Percentiles rank a stretch among this genome's conserved stretches.
Conservation (phyloP, 768 basidiomycete species). For the Cantharellus cinnabarinus region DNA sequence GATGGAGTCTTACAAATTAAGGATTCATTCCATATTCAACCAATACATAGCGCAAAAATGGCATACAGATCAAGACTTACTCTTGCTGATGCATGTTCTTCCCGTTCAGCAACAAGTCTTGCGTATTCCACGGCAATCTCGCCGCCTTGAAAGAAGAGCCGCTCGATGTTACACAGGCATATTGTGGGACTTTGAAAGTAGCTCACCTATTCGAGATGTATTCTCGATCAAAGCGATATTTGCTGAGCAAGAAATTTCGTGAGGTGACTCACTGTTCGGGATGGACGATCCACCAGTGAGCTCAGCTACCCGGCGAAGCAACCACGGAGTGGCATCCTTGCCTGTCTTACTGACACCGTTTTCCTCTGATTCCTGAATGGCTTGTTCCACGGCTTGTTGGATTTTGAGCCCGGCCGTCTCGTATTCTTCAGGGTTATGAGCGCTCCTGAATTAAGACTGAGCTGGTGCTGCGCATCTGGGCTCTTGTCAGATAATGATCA, state of each 20-base stretch:
- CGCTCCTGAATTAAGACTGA: conserved; percentile 56
- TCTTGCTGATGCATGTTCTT: not conserved
- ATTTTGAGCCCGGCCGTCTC: conserved; percentile 44
- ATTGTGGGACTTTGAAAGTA: conserved; percentile 11
- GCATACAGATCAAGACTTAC: not conserved
- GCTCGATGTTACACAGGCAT: conserved; percentile 2
- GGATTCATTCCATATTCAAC: not conserved
- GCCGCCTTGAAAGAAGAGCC: conserved; percentile 29
- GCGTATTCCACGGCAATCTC: conserved; percentile 63
- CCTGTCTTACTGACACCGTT: conserved; percentile 63
- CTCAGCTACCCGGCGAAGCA: conserved; percentile 63
- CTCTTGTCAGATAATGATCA: not conserved
- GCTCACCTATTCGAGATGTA: conserved; percentile 59
- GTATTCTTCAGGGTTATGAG: conserved; percentile 63
- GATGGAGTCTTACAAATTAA: not conserved
- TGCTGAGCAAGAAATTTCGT: conserved; percentile 13
- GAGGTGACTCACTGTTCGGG: conserved; percentile 33
- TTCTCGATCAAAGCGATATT: conserved; percentile 67
- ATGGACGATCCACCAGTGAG: conserved; percentile 60
- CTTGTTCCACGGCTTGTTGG: conserved; percentile 64
- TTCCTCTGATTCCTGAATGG: conserved; percentile 62
- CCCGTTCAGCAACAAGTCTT: conserved; percentile 18
- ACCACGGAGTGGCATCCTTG: conserved; percentile 90
- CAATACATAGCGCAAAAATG: not conserved
- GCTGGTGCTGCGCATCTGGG: conserved; percentile 46